phyloP scores from a whole-genome alignment of 2,329 filamentous ascomycete genomes.

The Epichloe gansuensis region DNA sequence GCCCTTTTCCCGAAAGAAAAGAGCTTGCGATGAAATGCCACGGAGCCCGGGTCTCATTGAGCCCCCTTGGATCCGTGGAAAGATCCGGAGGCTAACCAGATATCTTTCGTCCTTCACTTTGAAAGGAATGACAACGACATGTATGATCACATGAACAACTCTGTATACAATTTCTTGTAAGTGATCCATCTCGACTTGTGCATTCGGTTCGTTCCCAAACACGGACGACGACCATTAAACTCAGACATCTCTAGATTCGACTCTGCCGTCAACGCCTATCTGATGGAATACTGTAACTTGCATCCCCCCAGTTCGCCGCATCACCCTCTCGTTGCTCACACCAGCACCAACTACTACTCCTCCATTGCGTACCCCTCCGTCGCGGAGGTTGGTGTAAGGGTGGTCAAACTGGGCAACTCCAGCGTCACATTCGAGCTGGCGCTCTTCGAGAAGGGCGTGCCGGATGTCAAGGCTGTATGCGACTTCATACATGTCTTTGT shows the following conservation, averaged over 20 bases:
- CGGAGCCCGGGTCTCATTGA: too few species aligned
- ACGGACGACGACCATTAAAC: not conserved
- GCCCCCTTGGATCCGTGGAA: too few species aligned
- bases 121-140: conserved; percentile 82
- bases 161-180: conserved; percentile 68
- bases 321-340: conserved; percentile 74
- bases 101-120: not conserved
- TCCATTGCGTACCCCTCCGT: conserved; percentile 71
- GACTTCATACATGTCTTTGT: conserved; percentile 84
- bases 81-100: not conserved
- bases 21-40: not conserved
- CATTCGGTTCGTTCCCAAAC: too few species aligned
- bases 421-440: conserved; percentile 87
- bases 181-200: conserved; percentile 8
- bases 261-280: conserved; percentile 77
- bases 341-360: conserved; percentile 74
- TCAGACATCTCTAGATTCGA: conserved; percentile 48
- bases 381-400: conserved; percentile 68
- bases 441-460: conserved; percentile 63
- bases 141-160: conserved; percentile 90
- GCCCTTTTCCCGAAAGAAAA: not conserved
- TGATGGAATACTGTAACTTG: conserved; percentile 66
- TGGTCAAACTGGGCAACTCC: conserved; percentile 71
- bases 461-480: conserved; percentile 69
- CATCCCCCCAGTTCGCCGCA: conserved; percentile 56